Evolutionary conservation across 2,329 filamentous ascomycete species (phyloP).

Genomic region (Paraphaeosphaeria sporulosa): DNA sequence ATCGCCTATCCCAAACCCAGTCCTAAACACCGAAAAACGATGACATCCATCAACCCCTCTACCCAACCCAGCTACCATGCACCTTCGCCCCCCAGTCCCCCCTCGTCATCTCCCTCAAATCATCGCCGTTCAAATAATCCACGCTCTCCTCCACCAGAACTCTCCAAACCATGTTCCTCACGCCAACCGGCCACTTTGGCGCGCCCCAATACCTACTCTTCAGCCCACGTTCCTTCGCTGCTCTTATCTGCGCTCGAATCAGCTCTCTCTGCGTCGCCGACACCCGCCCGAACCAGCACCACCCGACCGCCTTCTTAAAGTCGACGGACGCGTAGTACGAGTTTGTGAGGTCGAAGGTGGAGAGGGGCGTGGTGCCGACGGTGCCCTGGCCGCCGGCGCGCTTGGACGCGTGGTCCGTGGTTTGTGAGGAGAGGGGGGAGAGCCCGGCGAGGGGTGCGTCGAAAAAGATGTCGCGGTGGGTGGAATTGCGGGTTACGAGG

Average conservation of each 20-base stretch:
- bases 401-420: conserved; percentile 1
- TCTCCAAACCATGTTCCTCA: conserved; percentile 64
- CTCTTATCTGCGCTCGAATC: conserved; percentile 61
- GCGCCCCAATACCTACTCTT: conserved; percentile 66
- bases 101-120: conserved; percentile 58
- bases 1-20: not conserved
- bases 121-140: conserved; percentile 66
- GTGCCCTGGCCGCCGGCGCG: conserved; percentile 53
- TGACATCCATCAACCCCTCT: not conserved
- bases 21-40: not conserved
- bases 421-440: not conserved
- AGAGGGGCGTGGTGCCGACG: conserved; percentile 50
- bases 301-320: conserved; percentile 63
- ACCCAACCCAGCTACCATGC: conserved; percentile 34
- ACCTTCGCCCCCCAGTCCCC: conserved; percentile 55
- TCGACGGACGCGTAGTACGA: conserved; percentile 72
- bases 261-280: conserved; percentile 54
- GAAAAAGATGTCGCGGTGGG: conserved; percentile 64
- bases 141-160: conserved; percentile 62
- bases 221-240: conserved; percentile 60
- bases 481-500: conserved; percentile 52
- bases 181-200: conserved; percentile 61
- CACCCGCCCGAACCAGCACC: conserved; percentile 57
- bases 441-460: conserved; percentile 55
- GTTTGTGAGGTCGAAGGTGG: conserved; percentile 57